These are phyloP conservation scores for Apostasia shenzhenica DNA, from an alignment of 106 monocot genomes.

Conservation along the genomic window DNA sequence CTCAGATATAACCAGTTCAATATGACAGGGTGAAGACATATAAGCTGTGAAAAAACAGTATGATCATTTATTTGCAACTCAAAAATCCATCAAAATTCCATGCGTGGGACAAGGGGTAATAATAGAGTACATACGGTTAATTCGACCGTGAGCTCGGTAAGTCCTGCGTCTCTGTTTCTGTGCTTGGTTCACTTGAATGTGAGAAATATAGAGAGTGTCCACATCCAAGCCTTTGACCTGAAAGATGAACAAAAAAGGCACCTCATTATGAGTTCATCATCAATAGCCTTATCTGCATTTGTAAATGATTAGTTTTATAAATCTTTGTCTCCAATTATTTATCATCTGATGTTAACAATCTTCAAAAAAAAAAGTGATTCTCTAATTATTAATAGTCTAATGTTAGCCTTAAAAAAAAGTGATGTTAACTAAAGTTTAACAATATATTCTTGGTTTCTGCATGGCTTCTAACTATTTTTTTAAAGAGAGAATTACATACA, in stretches of 20 bases:
- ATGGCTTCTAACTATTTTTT: too few relatives aligned
- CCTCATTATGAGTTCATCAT: too few relatives aligned
- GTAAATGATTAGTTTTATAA: too few relatives aligned
- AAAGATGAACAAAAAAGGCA: neutral
- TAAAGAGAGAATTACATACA: too few relatives aligned
- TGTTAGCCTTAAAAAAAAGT: too few relatives aligned
- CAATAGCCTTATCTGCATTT: too few relatives aligned
- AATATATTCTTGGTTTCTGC: too few relatives aligned
- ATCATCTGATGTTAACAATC: too few relatives aligned
- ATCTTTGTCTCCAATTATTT: too few relatives aligned
- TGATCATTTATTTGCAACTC: neutral
- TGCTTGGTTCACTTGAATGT: conserved; percentile 76
- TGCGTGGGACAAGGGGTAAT: neutral
- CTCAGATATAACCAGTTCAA: conserved; percentile 68
- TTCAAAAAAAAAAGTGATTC: too few relatives aligned
- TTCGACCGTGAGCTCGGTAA: conserved; percentile 72
- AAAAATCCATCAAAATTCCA: neutral
- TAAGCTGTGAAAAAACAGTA: conserved; percentile 34
- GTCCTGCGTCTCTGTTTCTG: conserved; percentile 67
- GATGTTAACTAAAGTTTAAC: too few relatives aligned
- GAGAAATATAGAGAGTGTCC: conserved; percentile 47
- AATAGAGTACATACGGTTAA: conserved; percentile 38
- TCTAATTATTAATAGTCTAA: too few relatives aligned
- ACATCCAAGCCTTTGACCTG: conserved; percentile 65
- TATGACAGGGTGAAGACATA: conserved; percentile 79